Evolutionary conservation across 2,329 filamentous ascomycete genomes (phyloP), one percentile per base, ranked within the genome.

Genomic region (Geoglossum cookeanum): DNA sequence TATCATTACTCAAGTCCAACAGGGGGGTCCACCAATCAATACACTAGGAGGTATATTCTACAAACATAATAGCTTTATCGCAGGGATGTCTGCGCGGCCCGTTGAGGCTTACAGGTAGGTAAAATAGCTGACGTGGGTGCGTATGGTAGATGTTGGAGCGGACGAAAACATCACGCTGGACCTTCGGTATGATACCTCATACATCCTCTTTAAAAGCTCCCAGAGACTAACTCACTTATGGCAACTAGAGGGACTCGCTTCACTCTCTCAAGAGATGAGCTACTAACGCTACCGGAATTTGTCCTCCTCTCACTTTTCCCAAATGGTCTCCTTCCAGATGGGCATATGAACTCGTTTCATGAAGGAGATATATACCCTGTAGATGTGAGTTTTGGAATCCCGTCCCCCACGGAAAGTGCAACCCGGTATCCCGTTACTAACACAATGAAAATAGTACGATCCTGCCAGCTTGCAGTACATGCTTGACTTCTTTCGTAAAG

Each of bases 1-100:
- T 80, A 95, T 98, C 69, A 94, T 98, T 74, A 98, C 92, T 72
- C 92, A 98, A 75, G 92, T 98, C 65, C 90, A 94, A 69, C 92
- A 98, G 72, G 85, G 85, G 55, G 77, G 79, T 27, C 86, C 89
- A 65, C 86, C 90, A 42, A 81, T 96, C 64, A 94, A 92, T 71
- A 85, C 87, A 57, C 77, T 97, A 60, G 88, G 87, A 80, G 87
- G 87, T 89, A 73, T 67, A 77, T 62, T 44, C 17, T 58, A 58
- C 32, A 29, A 55, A n/a, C 8, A 47, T 29, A 22, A 39, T 53
- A 5, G 15, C 27, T 37, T 22, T 33, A 35, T 53, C 49, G 37
- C 13, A 29, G 39, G 39, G 44, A 55, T 11, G 27, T 17, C 42
- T 22, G 15, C 9, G n/a, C n/a, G n/a, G 42, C 22, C 42, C n/a